Percentiles rank a stretch among this genome's conserved stretches.
phyloP scores from a whole-genome alignment of 345 rosid species.

The Melaleuca quinquenervia region DNA sequence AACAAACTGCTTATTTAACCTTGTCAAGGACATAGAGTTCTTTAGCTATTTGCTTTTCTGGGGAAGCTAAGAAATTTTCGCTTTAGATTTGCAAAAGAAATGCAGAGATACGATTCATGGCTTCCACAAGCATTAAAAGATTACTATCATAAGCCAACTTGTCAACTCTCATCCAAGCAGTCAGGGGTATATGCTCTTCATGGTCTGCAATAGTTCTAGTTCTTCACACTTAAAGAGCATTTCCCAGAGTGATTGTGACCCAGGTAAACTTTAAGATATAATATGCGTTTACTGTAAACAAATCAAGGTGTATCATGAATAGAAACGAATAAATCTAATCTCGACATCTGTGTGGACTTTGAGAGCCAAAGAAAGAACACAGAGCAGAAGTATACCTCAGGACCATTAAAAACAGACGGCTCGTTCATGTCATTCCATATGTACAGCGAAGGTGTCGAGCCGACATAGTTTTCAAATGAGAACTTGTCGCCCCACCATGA shows the following conservation, averaged over 20 bases:
- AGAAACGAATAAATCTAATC: background rate
- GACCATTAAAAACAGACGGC: constrained; percentile 99
- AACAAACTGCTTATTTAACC: background rate
- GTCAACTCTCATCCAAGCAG: background rate
- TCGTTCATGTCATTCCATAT: constrained; percentile 99
- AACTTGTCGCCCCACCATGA: constrained; percentile 86
- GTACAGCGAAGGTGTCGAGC: constrained; percentile 86
- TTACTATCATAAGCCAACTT: background rate
- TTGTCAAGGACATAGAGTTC: background rate
- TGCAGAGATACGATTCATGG: background rate
- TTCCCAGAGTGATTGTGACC: background rate
- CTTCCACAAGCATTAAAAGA: background rate
- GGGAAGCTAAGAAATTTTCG: background rate
- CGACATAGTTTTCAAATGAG: constrained; percentile 60
- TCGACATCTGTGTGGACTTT: background rate
- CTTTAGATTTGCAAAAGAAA: background rate
- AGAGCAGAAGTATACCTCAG: constrained; percentile 54
- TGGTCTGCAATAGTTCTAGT: background rate
- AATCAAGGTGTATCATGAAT: background rate
- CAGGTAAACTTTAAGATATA: background rate
- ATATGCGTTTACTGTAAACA: background rate
- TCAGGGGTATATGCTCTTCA: background rate
- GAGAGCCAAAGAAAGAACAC: background rate
- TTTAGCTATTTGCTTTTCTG: background rate
- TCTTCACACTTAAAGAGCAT: background rate